Percentiles rank a stretch among this genome's conserved stretches.
Evolutionary conservation across 306 rosid genomes (phyloP).

Genomic region (Sechiopsis laciniata): DNA sequence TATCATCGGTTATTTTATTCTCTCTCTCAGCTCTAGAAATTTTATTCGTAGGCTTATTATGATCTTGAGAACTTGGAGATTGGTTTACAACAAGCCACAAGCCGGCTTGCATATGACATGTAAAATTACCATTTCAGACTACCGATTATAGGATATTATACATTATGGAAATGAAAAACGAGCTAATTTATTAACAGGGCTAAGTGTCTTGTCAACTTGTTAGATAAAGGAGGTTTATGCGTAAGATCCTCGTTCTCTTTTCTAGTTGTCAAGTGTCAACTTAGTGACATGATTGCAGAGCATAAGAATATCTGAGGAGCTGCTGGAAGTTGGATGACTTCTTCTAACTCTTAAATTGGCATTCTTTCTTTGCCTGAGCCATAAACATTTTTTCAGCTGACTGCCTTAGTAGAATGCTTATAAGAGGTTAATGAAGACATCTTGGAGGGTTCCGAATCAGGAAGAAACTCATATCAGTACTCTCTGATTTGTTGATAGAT

Average conservation of each 20-base stretch:
- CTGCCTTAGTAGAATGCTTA: slow-evolving; percentile 4
- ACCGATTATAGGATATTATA: slow-evolving; percentile 2
- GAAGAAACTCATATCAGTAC: neutral
- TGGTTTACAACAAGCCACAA: neutral
- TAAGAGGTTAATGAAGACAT: neutral
- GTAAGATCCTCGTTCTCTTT: neutral
- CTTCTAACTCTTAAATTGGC: neutral
- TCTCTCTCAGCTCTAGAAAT: slow-evolving; percentile 8
- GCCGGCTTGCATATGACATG: neutral
- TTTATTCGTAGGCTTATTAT: neutral
- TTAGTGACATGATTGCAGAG: neutral
- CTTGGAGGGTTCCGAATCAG: neutral
- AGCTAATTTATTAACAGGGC: neutral
- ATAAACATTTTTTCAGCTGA: neutral
- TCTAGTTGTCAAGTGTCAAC: neutral
- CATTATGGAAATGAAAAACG: neutral
- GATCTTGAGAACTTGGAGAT: slow-evolving; percentile 16
- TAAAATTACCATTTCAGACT: neutral
- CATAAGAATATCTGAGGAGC: neutral
- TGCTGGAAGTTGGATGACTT: slow-evolving; percentile 1
- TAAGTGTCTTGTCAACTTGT: slow-evolving; percentile 5
- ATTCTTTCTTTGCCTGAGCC: neutral
- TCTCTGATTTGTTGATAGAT: neutral
- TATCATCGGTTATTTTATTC: neutral
- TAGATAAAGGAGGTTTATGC: neutral